A percentile compares a stretch with the other conserved stretches of the same genome.
Evolutionary conservation across 2,329 filamentous ascomycete species (phyloP).

Genomic region (Fusarium denticulatum): DNA sequence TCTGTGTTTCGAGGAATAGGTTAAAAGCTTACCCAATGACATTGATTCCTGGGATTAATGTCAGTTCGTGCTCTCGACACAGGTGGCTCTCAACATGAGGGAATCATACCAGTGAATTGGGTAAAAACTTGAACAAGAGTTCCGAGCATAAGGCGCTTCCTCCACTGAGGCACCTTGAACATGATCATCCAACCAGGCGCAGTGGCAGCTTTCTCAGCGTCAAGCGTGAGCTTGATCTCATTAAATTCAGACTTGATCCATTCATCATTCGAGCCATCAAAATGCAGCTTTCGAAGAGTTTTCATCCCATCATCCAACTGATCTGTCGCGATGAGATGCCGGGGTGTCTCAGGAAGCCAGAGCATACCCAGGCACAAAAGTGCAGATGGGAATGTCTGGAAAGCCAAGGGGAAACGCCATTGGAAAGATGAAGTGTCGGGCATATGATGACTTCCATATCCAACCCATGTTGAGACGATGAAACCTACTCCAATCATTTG

Average conservation of each 20-base stretch:
- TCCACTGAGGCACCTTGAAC: slow-evolving; percentile 65
- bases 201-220: slow-evolving; percentile 43
- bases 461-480: slow-evolving; percentile 59
- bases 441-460: slow-evolving; percentile 45
- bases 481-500: slow-evolving; percentile 66
- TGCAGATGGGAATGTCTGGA: slow-evolving; percentile 37
- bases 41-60: slow-evolving; percentile 52
- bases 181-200: slow-evolving; percentile 62
- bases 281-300: slow-evolving; percentile 60
- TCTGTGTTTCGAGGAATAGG: background rate
- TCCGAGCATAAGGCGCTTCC: slow-evolving; percentile 66
- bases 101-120: slow-evolving; percentile 54
- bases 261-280: slow-evolving; percentile 62
- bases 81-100: background rate
- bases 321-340: slow-evolving; percentile 48
- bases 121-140: slow-evolving; percentile 69
- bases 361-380: slow-evolving; percentile 37
- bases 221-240: slow-evolving; percentile 66
- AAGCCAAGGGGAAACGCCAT: slow-evolving; percentile 44
- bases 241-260: slow-evolving; percentile 64
- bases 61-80: background rate
- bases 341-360: slow-evolving; percentile 42
- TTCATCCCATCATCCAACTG: slow-evolving; percentile 53
- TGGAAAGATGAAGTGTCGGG: slow-evolving; percentile 45
- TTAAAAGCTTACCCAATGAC: slow-evolving; percentile 56